Evolutionary conservation across 768 basidiomycete genomes (phyloP).

Genomic region (Hysterangium stoloniferum): DNA sequence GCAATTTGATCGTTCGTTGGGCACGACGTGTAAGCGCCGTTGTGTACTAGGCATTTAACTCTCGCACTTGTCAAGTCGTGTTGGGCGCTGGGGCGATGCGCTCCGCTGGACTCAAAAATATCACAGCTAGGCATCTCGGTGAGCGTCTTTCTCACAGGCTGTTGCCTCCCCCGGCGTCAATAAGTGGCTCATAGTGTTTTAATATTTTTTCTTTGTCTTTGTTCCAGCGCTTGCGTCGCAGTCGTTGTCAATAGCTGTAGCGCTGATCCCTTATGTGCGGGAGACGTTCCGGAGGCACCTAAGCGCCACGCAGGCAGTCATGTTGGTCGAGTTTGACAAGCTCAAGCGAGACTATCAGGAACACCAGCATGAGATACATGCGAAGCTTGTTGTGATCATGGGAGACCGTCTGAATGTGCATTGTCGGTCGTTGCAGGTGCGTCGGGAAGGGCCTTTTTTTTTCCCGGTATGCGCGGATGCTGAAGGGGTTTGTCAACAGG

Average conservation of each 20-base stretch:
- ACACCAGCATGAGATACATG: constrained; percentile 98
- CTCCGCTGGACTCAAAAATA: constrained; percentile 94
- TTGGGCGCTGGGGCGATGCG: constrained; percentile 99
- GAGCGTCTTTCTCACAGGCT: constrained; percentile 17
- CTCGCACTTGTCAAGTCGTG: constrained; percentile 95
- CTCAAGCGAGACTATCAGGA: constrained; percentile 98
- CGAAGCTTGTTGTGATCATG: constrained; percentile 98
- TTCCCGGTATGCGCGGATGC: background rate
- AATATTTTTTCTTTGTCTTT: constrained; percentile 4
- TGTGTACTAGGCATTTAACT: constrained; percentile 73
- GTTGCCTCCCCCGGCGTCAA: too few species aligned
- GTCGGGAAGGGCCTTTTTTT: constrained; percentile 17
- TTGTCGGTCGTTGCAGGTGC: constrained; percentile 72
- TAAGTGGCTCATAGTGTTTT: constrained; percentile 13
- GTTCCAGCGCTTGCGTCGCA: constrained; percentile 85
- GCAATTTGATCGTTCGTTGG: background rate
- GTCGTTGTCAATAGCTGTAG: constrained; percentile 87
- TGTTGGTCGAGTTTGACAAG: constrained; percentile 97
- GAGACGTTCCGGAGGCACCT: constrained; percentile 93
- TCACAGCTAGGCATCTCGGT: constrained; percentile 97
- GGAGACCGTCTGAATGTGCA: constrained; percentile 85
- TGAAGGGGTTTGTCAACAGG: constrained; percentile 31
- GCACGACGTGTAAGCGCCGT: background rate
- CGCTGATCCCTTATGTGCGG: constrained; percentile 91
- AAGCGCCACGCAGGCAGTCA: constrained; percentile 89